Evolutionary conservation across 306 rosid genomes (phyloP).

Genomic region (Prinsepia uniflora): DNA sequence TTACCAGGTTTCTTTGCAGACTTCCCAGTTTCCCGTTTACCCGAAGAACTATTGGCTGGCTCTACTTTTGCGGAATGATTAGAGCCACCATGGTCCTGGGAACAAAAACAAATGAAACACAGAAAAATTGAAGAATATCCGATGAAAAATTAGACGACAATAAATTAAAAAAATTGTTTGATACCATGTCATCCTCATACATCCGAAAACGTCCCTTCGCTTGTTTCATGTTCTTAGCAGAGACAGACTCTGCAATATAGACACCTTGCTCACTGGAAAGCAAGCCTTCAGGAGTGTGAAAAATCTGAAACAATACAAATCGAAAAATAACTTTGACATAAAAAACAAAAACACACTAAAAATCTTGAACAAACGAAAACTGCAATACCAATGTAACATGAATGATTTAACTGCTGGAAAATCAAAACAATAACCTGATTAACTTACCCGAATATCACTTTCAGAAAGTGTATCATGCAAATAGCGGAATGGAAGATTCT

Average conservation of each 20-base stretch:
- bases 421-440: neutral
- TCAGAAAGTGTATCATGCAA: conserved; percentile 71
- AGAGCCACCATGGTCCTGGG: conserved; percentile 55
- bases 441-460: conserved; percentile 75
- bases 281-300: conserved; percentile 84
- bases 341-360: no score
- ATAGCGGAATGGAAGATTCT: conserved; percentile 57
- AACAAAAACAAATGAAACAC: conserved; percentile 20
- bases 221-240: conserved; percentile 67
- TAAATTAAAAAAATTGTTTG: neutral
- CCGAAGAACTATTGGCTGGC: conserved; percentile 45
- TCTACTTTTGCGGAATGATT: conserved; percentile 67
- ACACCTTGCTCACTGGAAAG: conserved; percentile 93
- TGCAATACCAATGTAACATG: conserved; percentile 3
- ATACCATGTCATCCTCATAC: conserved; percentile 63
- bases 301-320: conserved; percentile 51
- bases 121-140: neutral
- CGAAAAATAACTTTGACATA: neutral
- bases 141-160: neutral
- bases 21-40: conserved; percentile 71
- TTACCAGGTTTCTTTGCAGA: conserved; percentile 75
- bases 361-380: neutral
- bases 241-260: conserved; percentile 79
- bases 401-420: neutral
- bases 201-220: conserved; percentile 82